phyloP scores from a whole-genome alignment of 805 yeast species.

The Kluyveromyces aestuarii region DNA sequence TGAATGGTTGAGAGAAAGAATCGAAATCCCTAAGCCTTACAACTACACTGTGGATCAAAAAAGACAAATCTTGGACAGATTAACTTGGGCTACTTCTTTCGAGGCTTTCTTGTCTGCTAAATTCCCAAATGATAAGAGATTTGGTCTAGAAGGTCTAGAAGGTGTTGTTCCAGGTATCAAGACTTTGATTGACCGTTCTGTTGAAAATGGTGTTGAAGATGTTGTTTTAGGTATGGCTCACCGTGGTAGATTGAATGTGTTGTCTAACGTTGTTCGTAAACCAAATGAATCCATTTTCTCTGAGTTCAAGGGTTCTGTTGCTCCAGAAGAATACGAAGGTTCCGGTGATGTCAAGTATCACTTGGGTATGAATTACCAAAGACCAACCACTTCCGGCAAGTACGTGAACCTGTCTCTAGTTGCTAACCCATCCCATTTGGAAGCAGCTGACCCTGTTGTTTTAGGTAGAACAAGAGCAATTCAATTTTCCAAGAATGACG shows the following conservation, averaged over 20 bases:
- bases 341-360: constrained; percentile 99
- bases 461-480: constrained; percentile 96
- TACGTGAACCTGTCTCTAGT: constrained; percentile 91
- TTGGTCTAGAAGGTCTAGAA: constrained; percentile 98
- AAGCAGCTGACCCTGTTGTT: constrained; percentile 98
- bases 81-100: constrained; percentile 93
- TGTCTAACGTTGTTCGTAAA: constrained; percentile 96
- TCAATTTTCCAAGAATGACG: constrained; percentile 83
- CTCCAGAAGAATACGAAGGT: constrained; percentile 72
- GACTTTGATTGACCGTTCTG: constrained; percentile 88
- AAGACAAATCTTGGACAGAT: constrained; percentile 90
- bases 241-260: constrained; percentile 96
- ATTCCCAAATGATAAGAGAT: constrained; percentile 97
- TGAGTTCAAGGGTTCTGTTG: constrained; percentile 87
- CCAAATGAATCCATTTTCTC: constrained; percentile 97
- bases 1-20: constrained; percentile 96
- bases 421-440: constrained; percentile 98
- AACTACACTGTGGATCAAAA: constrained; percentile 80
- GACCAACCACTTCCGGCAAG: constrained; percentile 98
- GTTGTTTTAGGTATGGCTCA: constrained; percentile 99
- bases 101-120: constrained; percentile 89
- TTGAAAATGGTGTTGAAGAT: constrained; percentile 88
- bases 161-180: constrained; percentile 94
- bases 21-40: constrained; percentile 86
- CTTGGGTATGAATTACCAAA: constrained; percentile 96